These are phyloP conservation scores for Malassezia japonica DNA, from an alignment of 1,284 basidiomycete genomes.

Conservation along the genomic window DNA sequence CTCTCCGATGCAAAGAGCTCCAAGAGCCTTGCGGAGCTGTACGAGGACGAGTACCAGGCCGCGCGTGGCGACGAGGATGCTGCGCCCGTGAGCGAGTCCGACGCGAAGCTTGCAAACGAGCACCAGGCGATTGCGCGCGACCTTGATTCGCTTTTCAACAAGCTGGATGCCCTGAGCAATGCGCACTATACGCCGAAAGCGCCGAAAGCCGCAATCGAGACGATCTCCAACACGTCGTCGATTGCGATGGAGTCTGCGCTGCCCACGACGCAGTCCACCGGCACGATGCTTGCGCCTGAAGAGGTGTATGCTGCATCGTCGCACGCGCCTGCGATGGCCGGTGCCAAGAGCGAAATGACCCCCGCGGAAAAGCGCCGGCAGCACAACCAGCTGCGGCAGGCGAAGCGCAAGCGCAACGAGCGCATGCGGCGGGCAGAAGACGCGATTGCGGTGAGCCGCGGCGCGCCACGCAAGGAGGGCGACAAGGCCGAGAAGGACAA, in stretches of 20 bases:
- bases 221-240: constrained; percentile 71
- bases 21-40: constrained; percentile 87
- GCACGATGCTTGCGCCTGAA: constrained; percentile 82
- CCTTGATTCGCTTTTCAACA: constrained; percentile 78
- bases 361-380: constrained; percentile 65
- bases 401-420: constrained; percentile 63
- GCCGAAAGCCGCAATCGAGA: constrained; percentile 79
- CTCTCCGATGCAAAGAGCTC: constrained; percentile 62
- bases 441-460: constrained; percentile 59
- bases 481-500: constrained; percentile 40
- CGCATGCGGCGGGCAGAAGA: constrained; percentile 57
- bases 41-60: constrained; percentile 81
- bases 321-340: constrained; percentile 31
- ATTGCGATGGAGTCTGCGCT: constrained; percentile 82
- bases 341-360: constrained; percentile 65
- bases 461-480: constrained; percentile 23
- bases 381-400: constrained; percentile 52
- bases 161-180: constrained; percentile 86
- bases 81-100: constrained; percentile 61
- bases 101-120: constrained; percentile 77
- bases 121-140: constrained; percentile 72
- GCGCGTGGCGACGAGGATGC: constrained; percentile 53
- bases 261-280: constrained; percentile 65
- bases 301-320: constrained; percentile 60
- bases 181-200: constrained; percentile 91